Evolutionary conservation across 2,329 filamentous ascomycete genomes (phyloP), one percentile per base, ranked within the genome.

Genomic region (Cladosporium cucumerinum): DNA sequence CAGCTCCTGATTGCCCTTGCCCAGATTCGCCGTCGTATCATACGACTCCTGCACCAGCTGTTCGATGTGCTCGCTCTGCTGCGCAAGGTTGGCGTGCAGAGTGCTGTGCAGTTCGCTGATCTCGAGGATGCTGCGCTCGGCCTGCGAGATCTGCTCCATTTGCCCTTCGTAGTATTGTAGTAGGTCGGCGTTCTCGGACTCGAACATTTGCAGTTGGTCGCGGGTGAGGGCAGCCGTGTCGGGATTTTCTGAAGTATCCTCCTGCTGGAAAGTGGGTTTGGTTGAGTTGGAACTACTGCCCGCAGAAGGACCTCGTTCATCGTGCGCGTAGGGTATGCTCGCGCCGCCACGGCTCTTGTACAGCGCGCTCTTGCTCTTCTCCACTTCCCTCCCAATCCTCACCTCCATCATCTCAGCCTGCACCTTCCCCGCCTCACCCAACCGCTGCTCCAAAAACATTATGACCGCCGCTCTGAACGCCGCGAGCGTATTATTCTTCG

Each of bases 371-470:
- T 92, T 91, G 73, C 89, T 93, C 85, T 91, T 95, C 80, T 98
- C 93, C 77, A 94, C 84, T 76, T 96, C 92, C 63, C 95, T 83
- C 73, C 88, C 87, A 70, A 98, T 82, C 71, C 95, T 82, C 73
- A 91, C 90, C 80, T 97, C 93, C 84, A 98, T 97, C 92, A 98
- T 97, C 59, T 85, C 86, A 72, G 92, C 88, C 81, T 98, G 94
- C 68, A 89, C 87, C 71, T 87, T 84, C 49, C 90, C 89, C 64
- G 89, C 93, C 69, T 87, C 84, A 78, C 95, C 90, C 68, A 98
- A 79, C 72, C 87, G 85, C 74, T 89, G 85, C 68, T 91, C 84
- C 72, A 99, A 76, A 71, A 89, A 93, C 88, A 90, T 94, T 12
- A 98, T 80, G 54, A 99, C 87, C 68, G 89, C 89, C 72, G 96